phyloP scores from a whole-genome alignment of 176 grass and related monocot species.

The Aechmea fasciata region DNA sequence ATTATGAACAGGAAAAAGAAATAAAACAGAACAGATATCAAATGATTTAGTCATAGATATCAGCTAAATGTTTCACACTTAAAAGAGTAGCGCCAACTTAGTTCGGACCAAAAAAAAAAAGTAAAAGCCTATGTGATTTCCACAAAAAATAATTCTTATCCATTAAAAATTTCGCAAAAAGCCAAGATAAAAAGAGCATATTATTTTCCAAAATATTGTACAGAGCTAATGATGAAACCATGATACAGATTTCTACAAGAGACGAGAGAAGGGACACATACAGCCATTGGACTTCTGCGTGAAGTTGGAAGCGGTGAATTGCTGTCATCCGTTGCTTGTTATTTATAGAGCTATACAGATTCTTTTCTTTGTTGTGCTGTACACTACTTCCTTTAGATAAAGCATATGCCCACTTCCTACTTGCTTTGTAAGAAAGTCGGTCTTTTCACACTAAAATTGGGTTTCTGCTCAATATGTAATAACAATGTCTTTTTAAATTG shows the following conservation, averaged over 20 bases:
- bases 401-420: constrained; percentile 29
- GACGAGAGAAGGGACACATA: constrained; percentile 27
- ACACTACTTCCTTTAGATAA: constrained; percentile 38
- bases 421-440: constrained; percentile 16
- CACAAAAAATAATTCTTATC: background rate
- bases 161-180: background rate
- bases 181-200: background rate
- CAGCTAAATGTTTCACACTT: background rate
- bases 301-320: constrained; percentile 20
- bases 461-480: constrained; percentile 9
- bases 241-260: background rate
- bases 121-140: background rate
- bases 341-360: constrained; percentile 42
- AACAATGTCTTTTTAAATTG: constrained; percentile 65
- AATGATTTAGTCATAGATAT: background rate
- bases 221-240: background rate
- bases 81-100: background rate
- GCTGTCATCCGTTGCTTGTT: constrained; percentile 1
- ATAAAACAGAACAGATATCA: background rate
- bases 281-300: constrained; percentile 36
- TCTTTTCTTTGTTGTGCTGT: constrained; percentile 39
- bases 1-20: background rate
- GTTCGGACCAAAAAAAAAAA: constrained; percentile 1
- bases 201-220: background rate
- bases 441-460: constrained; percentile 45